Base-by-base conservation (phyloP, 73 alveolate species). In the Paramecium pentaurelia region DNA sequence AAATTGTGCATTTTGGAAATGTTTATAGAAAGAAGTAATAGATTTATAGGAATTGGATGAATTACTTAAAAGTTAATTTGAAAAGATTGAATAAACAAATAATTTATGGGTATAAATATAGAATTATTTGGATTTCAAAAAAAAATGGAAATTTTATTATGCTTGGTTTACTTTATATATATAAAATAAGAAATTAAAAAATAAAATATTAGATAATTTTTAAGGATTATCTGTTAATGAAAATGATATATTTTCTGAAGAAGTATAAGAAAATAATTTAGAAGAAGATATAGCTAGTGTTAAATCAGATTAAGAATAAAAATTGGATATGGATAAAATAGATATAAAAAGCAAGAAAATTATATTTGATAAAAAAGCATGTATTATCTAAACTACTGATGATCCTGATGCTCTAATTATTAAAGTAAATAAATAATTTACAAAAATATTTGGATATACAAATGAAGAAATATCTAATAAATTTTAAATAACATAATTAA, bases 181-280 rank as follows among this genome's bases (percentile, higher is more conserved):
- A 12, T 64, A 58, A 18, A 87, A 87, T 54, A 87, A 60, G 86
- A 87, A 87, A 77, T 51, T 87, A 38, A 60, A 60, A 40, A 60
- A 34, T 87, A 38, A 64, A 37, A 68, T 87, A 60, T 77, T 87
- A 42, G 93, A 87, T 64, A 87, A 77, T 9, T 87, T 87, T 70
- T 59, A 75, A n/a, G 86, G 88, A 10, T 42, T 60, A 7, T 64
- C 71, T 10, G 86, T 87, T 0, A 87, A 87, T 87, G 93, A 87
- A 18, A 87, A 87, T 87, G 93, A 87, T 58, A 77, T 87, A 8
- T 87, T 87, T 27, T 87, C 93, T 60, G 93, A 87, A 22, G 93
- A 87, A 68, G 49, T 87, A 7, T 9, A 64, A 9, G 70, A 58
- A 77, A 77, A 87, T 11, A 87, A 87, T 60, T 28, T 87, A 64